Evolutionary conservation across 257 asterid species (phyloP).

Genomic region (Ophiorrhiza pumila): DNA sequence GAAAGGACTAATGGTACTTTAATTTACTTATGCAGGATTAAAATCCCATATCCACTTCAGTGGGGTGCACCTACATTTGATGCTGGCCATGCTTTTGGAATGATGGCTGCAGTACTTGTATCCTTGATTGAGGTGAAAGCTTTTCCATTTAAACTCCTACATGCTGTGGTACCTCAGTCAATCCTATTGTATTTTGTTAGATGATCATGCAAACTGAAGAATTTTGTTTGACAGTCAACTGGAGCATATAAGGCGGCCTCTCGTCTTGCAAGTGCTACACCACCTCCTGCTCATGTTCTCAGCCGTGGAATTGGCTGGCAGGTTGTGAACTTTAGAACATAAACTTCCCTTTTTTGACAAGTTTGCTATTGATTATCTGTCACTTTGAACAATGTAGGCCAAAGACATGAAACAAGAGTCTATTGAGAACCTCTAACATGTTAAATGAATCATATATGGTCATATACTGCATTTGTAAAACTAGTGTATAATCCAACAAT

Average conservation of each 20-base stretch:
- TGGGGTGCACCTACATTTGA: conserved; percentile 99
- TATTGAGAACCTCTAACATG: background rate
- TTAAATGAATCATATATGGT: background rate
- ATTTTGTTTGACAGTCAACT: conserved; percentile 62
- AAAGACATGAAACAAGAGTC: background rate
- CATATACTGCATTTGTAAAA: background rate
- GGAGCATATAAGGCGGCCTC: conserved; percentile 97
- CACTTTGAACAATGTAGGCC: background rate
- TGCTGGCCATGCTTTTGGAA: conserved; percentile 97
- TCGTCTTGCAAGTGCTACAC: conserved; percentile 95
- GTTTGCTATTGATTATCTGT: background rate
- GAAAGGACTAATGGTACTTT: background rate
- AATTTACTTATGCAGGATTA: conserved; percentile 50
- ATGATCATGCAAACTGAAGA: background rate
- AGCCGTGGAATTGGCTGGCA: conserved; percentile 99
- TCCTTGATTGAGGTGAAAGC: conserved; percentile 80
- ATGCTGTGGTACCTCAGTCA: background rate
- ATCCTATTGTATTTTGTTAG: background rate
- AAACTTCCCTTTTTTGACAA: background rate
- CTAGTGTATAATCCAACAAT: background rate
- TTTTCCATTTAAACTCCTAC: background rate
- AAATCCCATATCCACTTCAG: conserved; percentile 91
- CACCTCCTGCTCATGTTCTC: conserved; percentile 97
- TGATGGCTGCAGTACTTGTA: conserved; percentile 94
- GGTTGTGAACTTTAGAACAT: conserved; percentile 32